A percentile compares a stretch with the other conserved stretches of the same genome.
These are phyloP conservation scores for Hansenula anomala DNA, from an alignment of 1,139 yeast species.

Conservation along the genomic window DNA sequence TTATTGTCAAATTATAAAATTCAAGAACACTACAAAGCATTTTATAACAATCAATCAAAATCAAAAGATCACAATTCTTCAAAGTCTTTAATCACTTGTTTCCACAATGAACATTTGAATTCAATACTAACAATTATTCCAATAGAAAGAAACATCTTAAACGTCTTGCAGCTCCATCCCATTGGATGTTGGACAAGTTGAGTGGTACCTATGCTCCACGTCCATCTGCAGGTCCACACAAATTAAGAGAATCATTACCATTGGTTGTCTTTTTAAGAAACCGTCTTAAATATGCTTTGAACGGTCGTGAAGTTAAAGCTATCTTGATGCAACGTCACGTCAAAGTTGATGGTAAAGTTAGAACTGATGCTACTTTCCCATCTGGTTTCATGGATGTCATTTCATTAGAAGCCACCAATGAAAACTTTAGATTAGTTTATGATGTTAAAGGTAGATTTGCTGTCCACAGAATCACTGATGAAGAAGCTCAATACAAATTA, in stretches of 20 bases:
- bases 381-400: constrained; percentile 99
- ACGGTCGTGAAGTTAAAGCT: constrained; percentile 99
- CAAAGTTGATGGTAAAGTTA: constrained; percentile 98
- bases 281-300: constrained; percentile 98
- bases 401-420: constrained; percentile 95
- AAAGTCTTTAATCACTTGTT: no score
- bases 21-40: no score
- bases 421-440: constrained; percentile 97
- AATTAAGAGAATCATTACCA: constrained; percentile 98
- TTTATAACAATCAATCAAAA: no score
- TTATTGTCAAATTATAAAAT: no score
- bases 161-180: constrained; percentile 99
- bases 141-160: constrained; percentile 82
- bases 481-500: constrained; percentile 96
- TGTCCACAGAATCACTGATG: constrained; percentile 98
- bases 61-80: no score
- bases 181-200: constrained; percentile 99
- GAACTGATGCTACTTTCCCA: constrained; percentile 98
- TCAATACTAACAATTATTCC: constrained; percentile 27
- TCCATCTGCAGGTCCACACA: constrained; percentile 99
- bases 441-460: constrained; percentile 99
- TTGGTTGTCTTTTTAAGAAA: constrained; percentile 96
- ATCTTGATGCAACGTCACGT: constrained; percentile 99
- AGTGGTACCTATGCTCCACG: constrained; percentile 99
- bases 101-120: no score